Evolutionary conservation across 768 basidiomycete species (phyloP).

Genomic region (Rhodotorula paludigena): DNA sequence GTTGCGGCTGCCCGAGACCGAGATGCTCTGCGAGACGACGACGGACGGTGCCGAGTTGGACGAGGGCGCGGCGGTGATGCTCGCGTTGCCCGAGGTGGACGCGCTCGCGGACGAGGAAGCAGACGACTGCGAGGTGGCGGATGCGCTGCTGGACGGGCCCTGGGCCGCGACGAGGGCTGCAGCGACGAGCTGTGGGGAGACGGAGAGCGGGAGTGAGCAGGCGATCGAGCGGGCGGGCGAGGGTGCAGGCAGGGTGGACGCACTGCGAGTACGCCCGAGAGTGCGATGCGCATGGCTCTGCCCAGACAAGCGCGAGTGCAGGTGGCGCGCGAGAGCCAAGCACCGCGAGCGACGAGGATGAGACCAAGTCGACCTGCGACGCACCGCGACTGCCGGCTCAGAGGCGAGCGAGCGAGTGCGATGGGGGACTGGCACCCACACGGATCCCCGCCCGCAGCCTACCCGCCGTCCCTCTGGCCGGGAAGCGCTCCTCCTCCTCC

Average conservation of each 20-base stretch:
- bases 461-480: neutral
- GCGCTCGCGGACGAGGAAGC: neutral
- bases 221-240: neutral
- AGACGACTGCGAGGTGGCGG: neutral
- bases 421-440: too few species aligned
- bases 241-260: too few species aligned
- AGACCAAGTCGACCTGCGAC: too few species aligned
- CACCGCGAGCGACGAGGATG: too few species aligned
- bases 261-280: too few species aligned
- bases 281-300: too few species aligned
- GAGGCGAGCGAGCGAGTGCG: too few species aligned
- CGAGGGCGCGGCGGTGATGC: neutral
- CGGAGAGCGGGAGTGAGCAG: too few species aligned
- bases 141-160: neutral
- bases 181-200: too few species aligned
- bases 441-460: constrained; percentile 14
- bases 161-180: neutral
- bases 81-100: neutral
- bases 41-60: constrained; percentile 1
- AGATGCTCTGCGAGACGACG: constrained; percentile 1
- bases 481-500: neutral
- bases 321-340: too few species aligned
- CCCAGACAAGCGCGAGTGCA: too few species aligned
- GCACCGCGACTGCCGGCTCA: too few species aligned
- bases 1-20: neutral